Base-by-base conservation (phyloP, 495 filamentous ascomycete species). In the Staphylotrichum longicolle region DNA sequence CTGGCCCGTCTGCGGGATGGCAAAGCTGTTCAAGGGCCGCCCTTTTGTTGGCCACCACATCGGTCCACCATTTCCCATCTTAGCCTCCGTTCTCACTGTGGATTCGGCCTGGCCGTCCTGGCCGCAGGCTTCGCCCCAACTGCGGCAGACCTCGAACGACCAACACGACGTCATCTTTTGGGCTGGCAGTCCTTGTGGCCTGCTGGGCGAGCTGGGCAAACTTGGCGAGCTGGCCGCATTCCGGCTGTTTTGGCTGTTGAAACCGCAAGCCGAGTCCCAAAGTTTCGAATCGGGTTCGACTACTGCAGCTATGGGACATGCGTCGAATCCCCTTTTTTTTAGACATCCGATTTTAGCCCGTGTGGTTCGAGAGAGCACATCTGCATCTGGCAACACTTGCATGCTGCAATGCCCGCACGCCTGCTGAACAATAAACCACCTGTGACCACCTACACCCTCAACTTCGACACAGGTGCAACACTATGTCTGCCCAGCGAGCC, bases 91-190 rank as follows among this genome's bases (percentile, higher is more conserved):
- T 11, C 7, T 33, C n/a, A 3, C 33, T 51, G 15, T 37, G 14
- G 9, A 9, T n/a, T 9, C 15, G 7, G 45, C 45, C 32, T 27
- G 20, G 20, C 20, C 9, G 32, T 12, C 30, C 34, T 50, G 48
- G 48, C 32, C 34, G 48, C 32, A 14, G 5, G 7, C 50, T 53
- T 27, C 35, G 15, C 7, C 34, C 50, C 35, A 39, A 20, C 14
- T 40, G 50, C 8, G 50, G 48, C 48, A 53, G 35, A 14, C 33
- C 32, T 39, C 3, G n/a, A 27, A 10, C 15, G n/a, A 12, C 50
- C 15, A 53, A 12, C 50, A 53, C 35, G 50, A 53, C 48, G 48
- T 50, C 48, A 50, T 50, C 7, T 48, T 48, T 48, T 32, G 10
- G 46, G 6, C 48, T 27, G 33, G 49, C 49, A 35, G 33, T 35